Evolutionary conservation across 1,139 yeast genomes (phyloP).

Genomic region (Geotrichum fermentans): DNA sequence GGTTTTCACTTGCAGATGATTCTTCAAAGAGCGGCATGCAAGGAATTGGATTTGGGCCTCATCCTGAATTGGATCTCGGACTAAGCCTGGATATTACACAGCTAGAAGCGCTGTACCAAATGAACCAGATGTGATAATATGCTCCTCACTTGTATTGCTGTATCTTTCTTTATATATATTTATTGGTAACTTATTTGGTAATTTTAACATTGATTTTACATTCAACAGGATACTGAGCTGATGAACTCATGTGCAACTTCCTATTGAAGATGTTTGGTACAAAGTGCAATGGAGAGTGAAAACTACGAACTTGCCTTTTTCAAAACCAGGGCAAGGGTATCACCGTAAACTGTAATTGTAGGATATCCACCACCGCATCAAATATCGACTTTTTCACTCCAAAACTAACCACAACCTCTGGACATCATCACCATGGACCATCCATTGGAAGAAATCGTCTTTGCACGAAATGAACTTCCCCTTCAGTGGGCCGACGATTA

Average conservation of each 20-base stretch:
- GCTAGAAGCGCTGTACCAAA: not conserved
- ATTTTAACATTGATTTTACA: no score
- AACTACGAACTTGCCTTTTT: no score
- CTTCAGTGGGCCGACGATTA: conserved; percentile 44
- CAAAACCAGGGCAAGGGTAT: no score
- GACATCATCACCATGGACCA: conserved; percentile 23
- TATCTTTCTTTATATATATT: not conserved
- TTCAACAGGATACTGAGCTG: no score
- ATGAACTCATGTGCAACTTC: no score
- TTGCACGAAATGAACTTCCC: conserved; percentile 32
- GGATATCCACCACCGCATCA: no score
- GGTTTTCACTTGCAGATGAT: not conserved
- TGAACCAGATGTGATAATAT: not conserved
- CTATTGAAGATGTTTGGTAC: no score
- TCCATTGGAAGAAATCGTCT: conserved; percentile 32
- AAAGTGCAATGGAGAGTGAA: no score
- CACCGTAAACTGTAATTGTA: no score
- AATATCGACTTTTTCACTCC: no score
- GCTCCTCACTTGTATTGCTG: not conserved
- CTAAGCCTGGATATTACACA: not conserved
- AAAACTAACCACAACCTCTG: no score
- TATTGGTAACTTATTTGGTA: not conserved
- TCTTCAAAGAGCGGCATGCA: not conserved
- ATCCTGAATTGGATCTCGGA: not conserved
- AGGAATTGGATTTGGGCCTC: not conserved